Percentiles rank a stretch among this genome's conserved stretches.
These are phyloP conservation scores for Kodamaea plutei DNA, from an alignment of 1,139 yeast species.

Conservation along the genomic window DNA sequence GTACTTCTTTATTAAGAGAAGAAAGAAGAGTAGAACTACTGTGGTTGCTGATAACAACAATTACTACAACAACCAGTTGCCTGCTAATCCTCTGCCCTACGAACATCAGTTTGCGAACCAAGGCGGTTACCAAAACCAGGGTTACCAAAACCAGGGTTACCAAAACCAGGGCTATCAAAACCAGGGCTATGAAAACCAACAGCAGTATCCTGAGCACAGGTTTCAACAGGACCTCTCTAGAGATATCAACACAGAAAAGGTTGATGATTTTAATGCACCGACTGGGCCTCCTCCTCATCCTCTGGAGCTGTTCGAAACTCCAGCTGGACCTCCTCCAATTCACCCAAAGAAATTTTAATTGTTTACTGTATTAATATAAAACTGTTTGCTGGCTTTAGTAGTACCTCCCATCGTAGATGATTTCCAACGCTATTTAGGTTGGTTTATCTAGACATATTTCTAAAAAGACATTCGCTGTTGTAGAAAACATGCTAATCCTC, in stretches of 20 bases:
- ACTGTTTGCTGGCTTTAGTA: too few species aligned
- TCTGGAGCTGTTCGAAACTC: neutral
- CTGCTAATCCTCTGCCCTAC: neutral
- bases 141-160: neutral
- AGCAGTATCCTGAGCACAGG: neutral
- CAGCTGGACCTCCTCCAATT: conserved; percentile 1
- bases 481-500: too few species aligned
- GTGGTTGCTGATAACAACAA: neutral
- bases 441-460: too few species aligned
- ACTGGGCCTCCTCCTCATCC: neutral
- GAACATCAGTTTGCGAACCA: too few species aligned
- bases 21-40: neutral
- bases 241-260: too few species aligned
- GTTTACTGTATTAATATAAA: too few species aligned
- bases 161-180: neutral
- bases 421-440: too few species aligned
- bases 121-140: neutral
- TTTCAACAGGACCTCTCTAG: too few species aligned
- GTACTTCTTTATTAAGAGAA: neutral
- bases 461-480: too few species aligned
- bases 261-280: too few species aligned
- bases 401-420: too few species aligned
- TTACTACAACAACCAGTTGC: neutral
- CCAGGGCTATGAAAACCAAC: neutral
- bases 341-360: too few species aligned